These are phyloP conservation scores for Piper betle DNA, from an alignment of 164 flowering plant species.

Conservation along the genomic window DNA sequence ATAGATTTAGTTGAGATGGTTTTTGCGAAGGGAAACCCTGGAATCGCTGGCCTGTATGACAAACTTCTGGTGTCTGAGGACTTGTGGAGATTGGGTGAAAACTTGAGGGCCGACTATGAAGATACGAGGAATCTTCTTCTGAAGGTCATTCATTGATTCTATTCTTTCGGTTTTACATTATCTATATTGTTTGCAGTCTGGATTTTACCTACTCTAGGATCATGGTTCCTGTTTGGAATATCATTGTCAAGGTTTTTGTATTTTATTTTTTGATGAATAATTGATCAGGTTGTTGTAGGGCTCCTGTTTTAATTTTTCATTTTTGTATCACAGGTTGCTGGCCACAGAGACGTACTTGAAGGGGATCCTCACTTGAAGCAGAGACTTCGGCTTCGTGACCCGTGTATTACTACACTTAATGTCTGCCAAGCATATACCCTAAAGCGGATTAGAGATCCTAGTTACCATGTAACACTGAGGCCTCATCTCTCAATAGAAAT, in stretches of 20 bases:
- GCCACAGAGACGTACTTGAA: constrained; percentile 88
- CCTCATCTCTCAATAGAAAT: constrained; percentile 79
- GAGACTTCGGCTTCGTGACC: constrained; percentile 77
- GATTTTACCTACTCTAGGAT: background rate
- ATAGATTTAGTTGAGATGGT: constrained; percentile 97
- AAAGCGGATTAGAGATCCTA: constrained; percentile 84
- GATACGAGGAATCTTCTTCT: constrained; percentile 77
- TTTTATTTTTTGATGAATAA: no score
- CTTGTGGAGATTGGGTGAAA: constrained; percentile 77
- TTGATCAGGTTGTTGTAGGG: background rate
- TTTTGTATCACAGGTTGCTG: constrained; percentile 54
- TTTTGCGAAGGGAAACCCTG: constrained; percentile 98
- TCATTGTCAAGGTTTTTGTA: no score
- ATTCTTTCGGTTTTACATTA: background rate
- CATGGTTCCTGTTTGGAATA: background rate
- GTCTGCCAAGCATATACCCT: constrained; percentile 90
- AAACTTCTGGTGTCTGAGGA: constrained; percentile 86
- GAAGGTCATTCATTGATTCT: constrained; percentile 30
- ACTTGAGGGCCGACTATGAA: constrained; percentile 60
- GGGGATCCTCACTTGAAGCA: constrained; percentile 92
- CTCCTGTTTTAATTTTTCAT: background rate
- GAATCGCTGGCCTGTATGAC: constrained; percentile 89
- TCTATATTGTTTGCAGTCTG: background rate
- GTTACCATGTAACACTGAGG: constrained; percentile 49
- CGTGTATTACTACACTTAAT: constrained; percentile 91